Percentiles rank a stretch among this genome's conserved stretches.
phyloP scores from a whole-genome alignment of 176 grass and related monocot genomes.

The Pontederia crassipes region DNA sequence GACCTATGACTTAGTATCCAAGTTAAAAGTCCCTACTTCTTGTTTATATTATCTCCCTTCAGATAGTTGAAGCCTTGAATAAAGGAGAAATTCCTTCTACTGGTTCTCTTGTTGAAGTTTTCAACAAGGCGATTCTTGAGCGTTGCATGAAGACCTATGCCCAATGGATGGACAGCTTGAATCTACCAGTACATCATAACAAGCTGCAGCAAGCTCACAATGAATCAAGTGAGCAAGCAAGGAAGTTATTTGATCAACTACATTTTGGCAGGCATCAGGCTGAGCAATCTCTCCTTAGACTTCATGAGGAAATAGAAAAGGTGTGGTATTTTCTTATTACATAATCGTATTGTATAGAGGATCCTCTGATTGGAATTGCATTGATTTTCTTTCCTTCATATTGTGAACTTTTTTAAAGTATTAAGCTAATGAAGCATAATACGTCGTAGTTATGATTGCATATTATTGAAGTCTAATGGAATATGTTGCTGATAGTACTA shows the following conservation, averaged over 20 bases:
- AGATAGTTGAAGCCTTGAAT: conserved; percentile 93
- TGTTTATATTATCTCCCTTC: conserved; percentile 16
- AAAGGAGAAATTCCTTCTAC: conserved; percentile 96
- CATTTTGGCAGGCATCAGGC: conserved; percentile 89
- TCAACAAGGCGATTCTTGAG: conserved; percentile 92
- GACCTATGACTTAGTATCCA: not conserved
- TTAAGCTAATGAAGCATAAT: too few relatives aligned
- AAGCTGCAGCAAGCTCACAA: conserved; percentile 53
- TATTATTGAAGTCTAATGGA: too few relatives aligned
- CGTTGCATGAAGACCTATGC: conserved; percentile 67
- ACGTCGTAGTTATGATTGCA: too few relatives aligned
- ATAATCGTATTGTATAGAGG: not conserved
- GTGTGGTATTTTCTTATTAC: conserved; percentile 13
- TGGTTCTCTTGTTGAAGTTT: conserved; percentile 82
- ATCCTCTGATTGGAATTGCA: not conserved
- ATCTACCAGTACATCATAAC: conserved; percentile 50
- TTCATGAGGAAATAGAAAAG: conserved; percentile 84
- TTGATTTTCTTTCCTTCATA: not conserved
- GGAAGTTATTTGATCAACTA: conserved; percentile 51
- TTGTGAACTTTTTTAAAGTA: not conserved
- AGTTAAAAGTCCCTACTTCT: not conserved
- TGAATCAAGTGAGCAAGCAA: conserved; percentile 34
- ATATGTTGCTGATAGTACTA: too few relatives aligned
- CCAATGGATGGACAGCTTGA: conserved; percentile 41
- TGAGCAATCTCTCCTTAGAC: conserved; percentile 44